These are phyloP conservation scores for Phaeodactylum tricornutum DNA, from an alignment of 108 stramenopile genomes.

Conservation along the genomic window DNA sequence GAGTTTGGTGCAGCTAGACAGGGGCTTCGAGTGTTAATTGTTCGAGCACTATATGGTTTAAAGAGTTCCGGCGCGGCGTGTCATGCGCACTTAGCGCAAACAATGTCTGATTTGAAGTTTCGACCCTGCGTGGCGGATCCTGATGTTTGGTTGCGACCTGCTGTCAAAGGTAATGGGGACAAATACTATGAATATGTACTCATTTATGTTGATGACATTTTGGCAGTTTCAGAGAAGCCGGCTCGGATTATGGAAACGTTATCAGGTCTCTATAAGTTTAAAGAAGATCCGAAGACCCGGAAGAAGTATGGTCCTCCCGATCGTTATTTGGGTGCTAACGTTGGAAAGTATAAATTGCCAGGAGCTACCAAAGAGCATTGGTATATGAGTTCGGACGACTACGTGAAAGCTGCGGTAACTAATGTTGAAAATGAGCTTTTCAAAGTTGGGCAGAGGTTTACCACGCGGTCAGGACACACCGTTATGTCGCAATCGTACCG, in stretches of 20 bases:
- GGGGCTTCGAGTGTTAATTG: constrained; percentile 9
- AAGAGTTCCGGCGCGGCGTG: constrained; percentile 15
- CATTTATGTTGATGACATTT: constrained; percentile 19
- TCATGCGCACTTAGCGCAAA: constrained; percentile 3
- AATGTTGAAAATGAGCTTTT: constrained; percentile 12
- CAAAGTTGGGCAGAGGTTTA: not conserved
- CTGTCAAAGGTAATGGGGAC: constrained; percentile 10
- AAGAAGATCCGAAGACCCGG: not conserved
- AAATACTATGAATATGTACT: constrained; percentile 23
- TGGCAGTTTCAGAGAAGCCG: constrained; percentile 8
- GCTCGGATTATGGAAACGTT: not conserved
- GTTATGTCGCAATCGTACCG: constrained; percentile 9
- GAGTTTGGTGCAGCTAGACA: constrained; percentile 21
- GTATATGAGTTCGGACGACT: constrained; percentile 11
- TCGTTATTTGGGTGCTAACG: constrained; percentile 14
- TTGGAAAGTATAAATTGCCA: constrained; percentile 5
- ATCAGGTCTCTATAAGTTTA: constrained; percentile 4
- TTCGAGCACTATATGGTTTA: constrained; percentile 30
- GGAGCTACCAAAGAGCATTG: constrained; percentile 9
- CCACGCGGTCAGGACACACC: no score
- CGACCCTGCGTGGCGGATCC: constrained; percentile 12
- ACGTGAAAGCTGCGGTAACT: constrained; percentile 18
- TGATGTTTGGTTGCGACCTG: constrained; percentile 26
- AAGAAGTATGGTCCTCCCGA: constrained; percentile 9
- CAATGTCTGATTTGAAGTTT: constrained; percentile 3